Conservation (phyloP, 495 filamentous ascomycete species). For the Hypoxylon cercidicola region DNA sequence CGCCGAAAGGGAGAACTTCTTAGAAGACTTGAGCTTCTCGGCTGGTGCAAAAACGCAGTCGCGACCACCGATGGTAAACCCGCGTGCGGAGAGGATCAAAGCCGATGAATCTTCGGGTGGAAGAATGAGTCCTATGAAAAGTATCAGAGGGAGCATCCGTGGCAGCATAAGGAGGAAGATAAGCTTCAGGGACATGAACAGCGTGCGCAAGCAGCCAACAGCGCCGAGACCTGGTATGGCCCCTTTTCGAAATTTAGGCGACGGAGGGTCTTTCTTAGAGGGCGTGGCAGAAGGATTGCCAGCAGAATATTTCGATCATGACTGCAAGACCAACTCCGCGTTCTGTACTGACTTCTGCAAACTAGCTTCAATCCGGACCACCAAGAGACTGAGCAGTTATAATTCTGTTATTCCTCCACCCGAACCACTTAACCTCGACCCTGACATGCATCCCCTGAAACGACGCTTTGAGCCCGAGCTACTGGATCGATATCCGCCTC, state of each 20-base stretch:
- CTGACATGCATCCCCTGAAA: slow-evolving; percentile 96
- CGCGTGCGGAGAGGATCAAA: slow-evolving; percentile 82
- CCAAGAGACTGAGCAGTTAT: slow-evolving; percentile 92
- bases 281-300: slow-evolving; percentile 38
- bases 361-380: slow-evolving; percentile 87
- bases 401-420: slow-evolving; percentile 97
- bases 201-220: slow-evolving; percentile 86
- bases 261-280: slow-evolving; percentile 34
- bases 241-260: slow-evolving; percentile 42
- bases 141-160: slow-evolving; percentile 61
- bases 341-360: slow-evolving; percentile 48
- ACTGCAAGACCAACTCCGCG: slow-evolving; percentile 41
- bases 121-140: slow-evolving; percentile 60
- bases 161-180: slow-evolving; percentile 88
- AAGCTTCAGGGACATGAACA: slow-evolving; percentile 93
- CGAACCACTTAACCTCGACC: slow-evolving; percentile 85
- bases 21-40: slow-evolving; percentile 90
- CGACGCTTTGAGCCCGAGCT: slow-evolving; percentile 93
- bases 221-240: slow-evolving; percentile 77
- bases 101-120: slow-evolving; percentile 71
- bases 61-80: slow-evolving; percentile 74
- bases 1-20: slow-evolving; percentile 89
- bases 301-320: slow-evolving; percentile 34
- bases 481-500: slow-evolving; percentile 90
- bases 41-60: slow-evolving; percentile 82